phyloP scores from a whole-genome alignment of 345 rosid genomes.

The Brassica cretica region DNA sequence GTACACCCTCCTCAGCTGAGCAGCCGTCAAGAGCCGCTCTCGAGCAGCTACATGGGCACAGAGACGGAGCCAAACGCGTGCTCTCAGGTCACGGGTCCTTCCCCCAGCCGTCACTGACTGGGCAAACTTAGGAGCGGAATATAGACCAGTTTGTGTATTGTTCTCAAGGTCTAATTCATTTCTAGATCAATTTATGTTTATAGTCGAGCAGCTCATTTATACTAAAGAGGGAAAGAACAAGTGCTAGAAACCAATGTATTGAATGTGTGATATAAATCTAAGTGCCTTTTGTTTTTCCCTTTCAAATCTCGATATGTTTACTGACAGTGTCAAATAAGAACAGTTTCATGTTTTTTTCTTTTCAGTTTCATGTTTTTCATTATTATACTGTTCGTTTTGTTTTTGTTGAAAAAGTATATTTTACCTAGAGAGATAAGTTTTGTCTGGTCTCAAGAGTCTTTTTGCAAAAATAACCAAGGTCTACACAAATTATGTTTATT shows the following conservation, averaged over 20 bases:
- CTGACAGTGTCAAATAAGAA: constrained; percentile 18
- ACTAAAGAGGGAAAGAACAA: constrained; percentile 16
- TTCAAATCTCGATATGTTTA: neutral
- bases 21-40: constrained; percentile 28
- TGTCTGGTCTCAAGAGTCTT: neutral
- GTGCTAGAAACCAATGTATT: constrained; percentile 17
- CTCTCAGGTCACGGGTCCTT: constrained; percentile 30
- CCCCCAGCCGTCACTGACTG: constrained; percentile 24
- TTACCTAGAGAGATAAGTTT: neutral
- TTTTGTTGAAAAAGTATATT: neutral
- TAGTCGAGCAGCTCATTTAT: constrained; percentile 11
- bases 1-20: constrained; percentile 37
- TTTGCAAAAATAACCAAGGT: no score
- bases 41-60: constrained; percentile 28
- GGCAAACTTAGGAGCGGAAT: constrained; percentile 32
- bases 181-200: constrained; percentile 4
- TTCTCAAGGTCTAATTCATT: constrained; percentile 1
- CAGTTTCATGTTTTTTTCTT: neutral
- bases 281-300: neutral
- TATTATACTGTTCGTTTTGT: neutral
- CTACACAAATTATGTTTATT: no score
- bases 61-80: constrained; percentile 30
- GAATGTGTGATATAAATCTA: constrained; percentile 38
- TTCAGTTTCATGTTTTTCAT: no score
- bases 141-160: constrained; percentile 25